Evolutionary conservation across 495 filamentous ascomycete species (phyloP).

Genomic region (Chaetomidium leptoderma): DNA sequence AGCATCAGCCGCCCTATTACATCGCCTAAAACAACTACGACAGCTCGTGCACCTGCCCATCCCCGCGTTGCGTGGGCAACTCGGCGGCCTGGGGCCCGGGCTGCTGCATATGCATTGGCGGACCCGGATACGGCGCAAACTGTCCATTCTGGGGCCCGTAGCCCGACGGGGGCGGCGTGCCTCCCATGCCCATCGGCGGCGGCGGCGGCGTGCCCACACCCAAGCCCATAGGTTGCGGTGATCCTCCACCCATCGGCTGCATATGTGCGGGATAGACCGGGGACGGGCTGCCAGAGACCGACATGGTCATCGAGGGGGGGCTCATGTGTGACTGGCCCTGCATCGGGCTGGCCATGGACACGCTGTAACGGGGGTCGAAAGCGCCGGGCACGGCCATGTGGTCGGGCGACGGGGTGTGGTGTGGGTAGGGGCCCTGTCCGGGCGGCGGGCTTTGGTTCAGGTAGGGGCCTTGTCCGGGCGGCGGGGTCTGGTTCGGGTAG

Average conservation of each 20-base stretch:
- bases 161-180: background rate
- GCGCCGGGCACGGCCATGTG: background rate
- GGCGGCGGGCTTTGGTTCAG: constrained; percentile 16
- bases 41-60: constrained; percentile 24
- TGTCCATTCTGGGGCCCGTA: background rate
- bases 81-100: constrained; percentile 1
- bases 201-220: constrained; percentile 8
- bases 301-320: background rate
- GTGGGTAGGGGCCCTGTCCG: constrained; percentile 8
- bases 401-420: constrained; percentile 12
- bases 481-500: background rate
- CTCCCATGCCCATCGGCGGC: background rate
- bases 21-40: background rate
- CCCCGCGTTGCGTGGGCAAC: constrained; percentile 19
- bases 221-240: background rate
- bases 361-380: constrained; percentile 19
- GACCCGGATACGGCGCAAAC: constrained; percentile 5
- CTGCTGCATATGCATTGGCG: background rate
- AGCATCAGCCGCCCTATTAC: background rate
- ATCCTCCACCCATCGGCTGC: background rate
- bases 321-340: background rate
- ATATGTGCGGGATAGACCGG: constrained; percentile 3
- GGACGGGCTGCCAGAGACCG: constrained; percentile 18
- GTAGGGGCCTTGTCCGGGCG: constrained; percentile 3
- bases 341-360: constrained; percentile 13